Base-by-base conservation (phyloP, 192 early-diverging fungal species). In the Coemansia reversa region DNA sequence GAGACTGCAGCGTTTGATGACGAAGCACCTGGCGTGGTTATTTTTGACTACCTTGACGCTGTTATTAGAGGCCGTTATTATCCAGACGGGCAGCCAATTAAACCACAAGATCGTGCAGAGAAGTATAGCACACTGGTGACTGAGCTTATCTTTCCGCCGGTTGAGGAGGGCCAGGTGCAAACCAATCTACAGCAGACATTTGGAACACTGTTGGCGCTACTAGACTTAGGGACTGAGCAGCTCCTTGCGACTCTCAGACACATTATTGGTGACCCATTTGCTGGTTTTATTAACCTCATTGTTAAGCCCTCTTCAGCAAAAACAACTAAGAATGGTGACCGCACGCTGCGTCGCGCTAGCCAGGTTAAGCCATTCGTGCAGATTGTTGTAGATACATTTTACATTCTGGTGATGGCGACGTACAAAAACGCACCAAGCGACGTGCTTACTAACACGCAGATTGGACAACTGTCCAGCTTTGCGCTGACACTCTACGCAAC, bases 31-130 rank as follows among this genome's bases (percentile, higher is more conserved):
- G 63, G 53, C 7, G 63, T 57, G 29, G 78, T 81, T 14, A 33
- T 81, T 22, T 75, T 76, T 55, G 74, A 71, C 47, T 81, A 72
- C 29, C 61, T 81, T 8, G 78, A 81, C 19, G 75, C 75, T 67
- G 72, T 79, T 30, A 47, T 74, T 6, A 67, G 76, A 11, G 76
- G 76, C 14, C 67, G 76, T 11, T 59, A 58, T 33, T 81, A 81
- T 24, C 78, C 78, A 3, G 70, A 72, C 24, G 74, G 62, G 4
- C 56, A 69, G 63, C 63, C 55, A 5, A 72, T 76, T 50, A 51
- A 55, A 59, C 78, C 78, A 4, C 65, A 72, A 39, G 20, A 24
- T 20, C 69, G 62, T 14, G 78, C 73, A 22, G 78, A 81, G 33
- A 65, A 66, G 53, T 75, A 63, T 55, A 76, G 74, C 55, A 62